These are phyloP conservation scores for Leptographium radiaticola DNA, from an alignment of 2,329 filamentous ascomycete genomes.

Conservation along the genomic window DNA sequence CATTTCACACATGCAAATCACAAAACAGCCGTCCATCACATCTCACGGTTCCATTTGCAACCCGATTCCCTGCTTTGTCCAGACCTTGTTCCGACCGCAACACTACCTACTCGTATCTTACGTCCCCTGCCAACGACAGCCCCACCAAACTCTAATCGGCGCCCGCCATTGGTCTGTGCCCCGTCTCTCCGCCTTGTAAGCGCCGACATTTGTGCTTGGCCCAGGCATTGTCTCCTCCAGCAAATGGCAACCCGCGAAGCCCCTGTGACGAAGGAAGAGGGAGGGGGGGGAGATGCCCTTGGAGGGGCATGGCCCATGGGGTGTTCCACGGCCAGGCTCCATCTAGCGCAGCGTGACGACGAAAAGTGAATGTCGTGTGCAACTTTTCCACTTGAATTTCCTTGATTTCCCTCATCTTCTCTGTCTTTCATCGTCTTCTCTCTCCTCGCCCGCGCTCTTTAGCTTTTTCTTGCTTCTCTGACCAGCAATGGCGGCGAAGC, in stretches of 20 bases:
- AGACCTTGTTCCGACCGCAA: no score
- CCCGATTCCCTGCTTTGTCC: no score
- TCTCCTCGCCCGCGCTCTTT: neutral
- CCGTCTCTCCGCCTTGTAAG: neutral
- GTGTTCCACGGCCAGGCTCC: no score
- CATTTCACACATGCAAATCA: no score
- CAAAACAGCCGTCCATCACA: no score
- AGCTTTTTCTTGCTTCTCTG: no score
- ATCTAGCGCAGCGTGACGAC: no score
- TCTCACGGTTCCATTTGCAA: no score
- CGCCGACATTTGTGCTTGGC: neutral
- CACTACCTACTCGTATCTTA: no score
- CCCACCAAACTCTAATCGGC: neutral
- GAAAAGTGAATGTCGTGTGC: no score
- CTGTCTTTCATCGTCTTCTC: neutral
- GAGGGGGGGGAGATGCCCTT: neutral
- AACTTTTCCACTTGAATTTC: no score
- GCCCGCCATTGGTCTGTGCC: conserved; percentile 4
- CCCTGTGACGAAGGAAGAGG: neutral
- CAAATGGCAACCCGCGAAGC: neutral
- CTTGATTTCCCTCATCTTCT: no score
- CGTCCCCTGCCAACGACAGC: neutral
- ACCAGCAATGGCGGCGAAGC: conserved; percentile 27
- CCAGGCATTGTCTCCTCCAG: neutral
- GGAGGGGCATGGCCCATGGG: neutral